These are phyloP conservation scores for Alternaria brassicicola DNA, from an alignment of 2,329 filamentous ascomycete genomes.

Conservation along the genomic window DNA sequence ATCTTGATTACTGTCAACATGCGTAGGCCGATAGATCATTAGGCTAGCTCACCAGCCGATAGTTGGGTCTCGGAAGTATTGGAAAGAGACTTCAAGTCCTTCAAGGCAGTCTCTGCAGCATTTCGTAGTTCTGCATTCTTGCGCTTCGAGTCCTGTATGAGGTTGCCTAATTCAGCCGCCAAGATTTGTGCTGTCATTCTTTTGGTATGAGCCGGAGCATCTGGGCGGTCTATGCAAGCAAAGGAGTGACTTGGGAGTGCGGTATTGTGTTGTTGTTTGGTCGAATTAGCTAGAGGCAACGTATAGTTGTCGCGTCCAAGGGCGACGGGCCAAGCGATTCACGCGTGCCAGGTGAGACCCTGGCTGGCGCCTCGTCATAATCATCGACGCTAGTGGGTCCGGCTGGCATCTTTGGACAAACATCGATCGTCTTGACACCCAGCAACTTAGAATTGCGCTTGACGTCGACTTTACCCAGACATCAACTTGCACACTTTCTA, in stretches of 20 bases:
- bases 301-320: conserved; percentile 21
- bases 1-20: conserved; percentile 61
- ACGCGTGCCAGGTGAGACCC: conserved; percentile 19
- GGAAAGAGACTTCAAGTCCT: conserved; percentile 80
- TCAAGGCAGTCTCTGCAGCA: conserved; percentile 91
- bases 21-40: not conserved
- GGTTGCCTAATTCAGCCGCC: conserved; percentile 83
- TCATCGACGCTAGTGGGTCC: conserved; percentile 15
- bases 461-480: not conserved
- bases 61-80: conserved; percentile 77
- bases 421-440: conserved; percentile 16
- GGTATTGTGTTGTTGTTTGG: conserved; percentile 19
- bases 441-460: conserved; percentile 13
- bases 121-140: conserved; percentile 90
- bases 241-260: conserved; percentile 7
- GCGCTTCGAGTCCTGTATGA: conserved; percentile 94
- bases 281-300: conserved; percentile 16
- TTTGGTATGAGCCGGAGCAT: conserved; percentile 28
- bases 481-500: conserved; percentile 2
- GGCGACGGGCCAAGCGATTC: conserved; percentile 27
- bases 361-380: conserved; percentile 23
- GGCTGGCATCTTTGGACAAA: conserved; percentile 15
- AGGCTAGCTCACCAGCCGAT: conserved; percentile 63
- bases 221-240: conserved; percentile 23
- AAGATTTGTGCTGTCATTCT: conserved; percentile 92